These are phyloP conservation scores for Ophiostoma perfectum DNA, from an alignment of 2,329 filamentous ascomycete genomes.

Conservation along the genomic window DNA sequence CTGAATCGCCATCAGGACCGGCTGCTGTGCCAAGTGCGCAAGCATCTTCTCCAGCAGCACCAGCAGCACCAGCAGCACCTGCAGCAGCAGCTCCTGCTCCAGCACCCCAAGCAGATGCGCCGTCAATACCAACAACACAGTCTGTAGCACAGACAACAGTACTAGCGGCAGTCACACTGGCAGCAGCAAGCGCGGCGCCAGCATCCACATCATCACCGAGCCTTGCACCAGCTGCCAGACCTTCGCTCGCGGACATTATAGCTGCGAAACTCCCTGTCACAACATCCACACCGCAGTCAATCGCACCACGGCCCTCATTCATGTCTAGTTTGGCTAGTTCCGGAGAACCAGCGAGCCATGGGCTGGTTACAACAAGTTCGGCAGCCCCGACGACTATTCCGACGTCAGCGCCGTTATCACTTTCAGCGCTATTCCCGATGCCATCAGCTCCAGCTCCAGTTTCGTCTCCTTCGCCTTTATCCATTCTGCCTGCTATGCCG, in stretches of 20 bases:
- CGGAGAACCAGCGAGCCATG: not conserved
- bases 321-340: not conserved
- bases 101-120: not conserved
- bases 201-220: not conserved
- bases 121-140: slow-evolving; percentile 5
- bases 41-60: not conserved
- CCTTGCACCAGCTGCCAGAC: not conserved
- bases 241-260: not conserved
- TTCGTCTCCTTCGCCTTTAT: not conserved
- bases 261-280: not conserved
- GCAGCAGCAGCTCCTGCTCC: not conserved
- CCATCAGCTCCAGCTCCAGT: slow-evolving; percentile 1
- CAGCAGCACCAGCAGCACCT: not conserved
- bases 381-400: not conserved
- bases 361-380: not conserved
- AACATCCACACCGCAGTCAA: not conserved
- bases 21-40: not conserved
- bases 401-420: not conserved
- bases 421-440: not conserved
- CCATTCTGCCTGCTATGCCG: not conserved
- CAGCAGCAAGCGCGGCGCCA: not conserved
- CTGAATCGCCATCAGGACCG: not conserved
- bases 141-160: not conserved
- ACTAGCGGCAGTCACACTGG: not conserved
- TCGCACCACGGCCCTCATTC: not conserved